Conservation (phyloP, 2,329 filamentous ascomycete species). For the Neopestalotiopsis clavispora region DNA sequence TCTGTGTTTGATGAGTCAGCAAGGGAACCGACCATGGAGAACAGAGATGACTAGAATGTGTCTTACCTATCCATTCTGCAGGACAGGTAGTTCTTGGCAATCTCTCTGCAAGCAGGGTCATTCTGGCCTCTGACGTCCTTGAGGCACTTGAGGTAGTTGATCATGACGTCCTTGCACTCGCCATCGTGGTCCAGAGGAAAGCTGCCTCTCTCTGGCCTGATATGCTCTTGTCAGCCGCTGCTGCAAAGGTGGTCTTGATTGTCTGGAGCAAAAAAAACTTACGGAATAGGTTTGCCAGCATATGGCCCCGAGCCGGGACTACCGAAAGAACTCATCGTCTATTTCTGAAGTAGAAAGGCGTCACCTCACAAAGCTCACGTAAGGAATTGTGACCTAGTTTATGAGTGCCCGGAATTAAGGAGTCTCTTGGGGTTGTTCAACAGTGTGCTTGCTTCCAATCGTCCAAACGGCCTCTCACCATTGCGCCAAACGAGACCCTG, state of each 20-base stretch:
- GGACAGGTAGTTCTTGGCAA: conserved; percentile 86
- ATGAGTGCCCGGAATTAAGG: not conserved
- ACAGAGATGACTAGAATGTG: not conserved
- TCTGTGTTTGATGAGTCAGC: conserved; percentile 46
- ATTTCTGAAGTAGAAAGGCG: not conserved
- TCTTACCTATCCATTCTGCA: conserved; percentile 94
- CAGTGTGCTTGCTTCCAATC: not conserved
- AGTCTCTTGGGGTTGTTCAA: not conserved
- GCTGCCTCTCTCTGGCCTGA: conserved; percentile 85
- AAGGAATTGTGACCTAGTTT: not conserved
- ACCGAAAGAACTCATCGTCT: conserved; percentile 68
- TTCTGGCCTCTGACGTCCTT: conserved; percentile 85
- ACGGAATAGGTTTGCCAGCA: conserved; percentile 73
- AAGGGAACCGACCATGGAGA: not conserved
- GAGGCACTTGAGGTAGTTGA: conserved; percentile 83
- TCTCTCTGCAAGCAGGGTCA: conserved; percentile 79
- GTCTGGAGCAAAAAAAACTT: conserved; percentile 39
- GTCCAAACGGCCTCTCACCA: not conserved
- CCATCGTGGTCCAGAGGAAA: conserved; percentile 97
- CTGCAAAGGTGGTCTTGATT: not conserved
- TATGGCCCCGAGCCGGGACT: conserved; percentile 70
- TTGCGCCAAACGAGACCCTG: not conserved
- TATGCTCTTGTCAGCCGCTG: not conserved
- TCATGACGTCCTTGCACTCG: conserved; percentile 94
- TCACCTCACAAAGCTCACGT: not conserved